Evolutionary conservation across 2,329 filamentous ascomycete genomes (phyloP).

Genomic region (Fusarium sarcochroum): DNA sequence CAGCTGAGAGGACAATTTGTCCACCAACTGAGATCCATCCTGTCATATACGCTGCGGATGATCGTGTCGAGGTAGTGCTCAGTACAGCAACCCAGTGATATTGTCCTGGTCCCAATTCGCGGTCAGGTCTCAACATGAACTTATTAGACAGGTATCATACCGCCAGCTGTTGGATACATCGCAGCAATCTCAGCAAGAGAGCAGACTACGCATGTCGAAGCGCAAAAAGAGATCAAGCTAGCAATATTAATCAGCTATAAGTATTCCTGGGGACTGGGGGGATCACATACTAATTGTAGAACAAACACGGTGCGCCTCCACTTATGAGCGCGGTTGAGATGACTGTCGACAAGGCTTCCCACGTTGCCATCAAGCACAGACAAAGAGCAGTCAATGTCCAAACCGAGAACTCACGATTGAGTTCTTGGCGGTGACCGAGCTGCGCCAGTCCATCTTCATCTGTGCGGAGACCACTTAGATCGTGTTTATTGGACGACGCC

Average conservation of each 20-base stretch:
- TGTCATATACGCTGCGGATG: neutral
- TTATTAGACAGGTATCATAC: neutral
- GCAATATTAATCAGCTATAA: neutral
- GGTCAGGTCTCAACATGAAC: neutral
- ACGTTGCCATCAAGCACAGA: conserved; percentile 53
- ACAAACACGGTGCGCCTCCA: neutral
- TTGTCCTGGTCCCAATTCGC: neutral
- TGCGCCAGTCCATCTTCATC: too few relatives aligned
- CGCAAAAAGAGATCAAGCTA: neutral
- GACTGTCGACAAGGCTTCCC: neutral
- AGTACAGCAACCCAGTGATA: neutral
- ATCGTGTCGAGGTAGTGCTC: neutral
- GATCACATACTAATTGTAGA: neutral
- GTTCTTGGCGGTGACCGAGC: too few relatives aligned
- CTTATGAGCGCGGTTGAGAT: neutral
- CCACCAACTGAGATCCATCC: neutral
- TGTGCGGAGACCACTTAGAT: too few relatives aligned
- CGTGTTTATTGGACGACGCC: too few relatives aligned
- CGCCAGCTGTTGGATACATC: neutral
- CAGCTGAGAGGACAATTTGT: neutral
- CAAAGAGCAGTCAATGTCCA: too few relatives aligned
- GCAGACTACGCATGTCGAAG: neutral
- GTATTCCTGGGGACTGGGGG: too few relatives aligned
- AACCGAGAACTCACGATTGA: too few relatives aligned
- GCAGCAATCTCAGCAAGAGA: neutral